phyloP scores from a whole-genome alignment of 306 rosid species.

The Glycine soja region DNA sequence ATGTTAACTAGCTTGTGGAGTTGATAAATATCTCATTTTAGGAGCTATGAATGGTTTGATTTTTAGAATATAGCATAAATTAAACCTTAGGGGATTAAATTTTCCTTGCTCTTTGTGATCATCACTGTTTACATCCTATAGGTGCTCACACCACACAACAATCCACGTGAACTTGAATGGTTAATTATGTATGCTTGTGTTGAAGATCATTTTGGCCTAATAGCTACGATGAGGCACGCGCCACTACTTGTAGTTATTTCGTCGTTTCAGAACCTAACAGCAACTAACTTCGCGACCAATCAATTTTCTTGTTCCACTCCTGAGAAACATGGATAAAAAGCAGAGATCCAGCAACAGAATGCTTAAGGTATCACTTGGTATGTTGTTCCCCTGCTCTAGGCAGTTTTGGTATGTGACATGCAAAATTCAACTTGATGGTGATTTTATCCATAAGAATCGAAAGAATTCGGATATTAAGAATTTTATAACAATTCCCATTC shows the following conservation, averaged over 20 bases:
- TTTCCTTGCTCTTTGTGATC: constrained; percentile 22
- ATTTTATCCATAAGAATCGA: not conserved
- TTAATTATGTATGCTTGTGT: constrained; percentile 24
- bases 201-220: constrained; percentile 9
- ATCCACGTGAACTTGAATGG: not conserved
- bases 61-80: constrained; percentile 38
- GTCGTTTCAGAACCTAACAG: constrained; percentile 1
- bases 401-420: not conserved
- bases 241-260: too few species aligned
- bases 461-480: too few species aligned
- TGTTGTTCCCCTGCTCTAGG: not conserved
- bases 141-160: constrained; percentile 8
- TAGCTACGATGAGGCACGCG: not conserved
- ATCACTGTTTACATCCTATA: constrained; percentile 15
- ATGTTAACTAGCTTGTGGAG: constrained; percentile 45
- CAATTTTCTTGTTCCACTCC: not conserved
- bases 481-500: too few species aligned
- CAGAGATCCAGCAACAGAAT: too few species aligned
- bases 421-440: not conserved
- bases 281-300: not conserved
- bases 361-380: not conserved
- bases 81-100: constrained; percentile 27
- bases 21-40: constrained; percentile 35
- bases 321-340: not conserved
- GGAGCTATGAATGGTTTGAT: constrained; percentile 35